These are phyloP conservation scores for Rhizoctonia solani DNA, from an alignment of 1,284 basidiomycete species.

Conservation along the genomic window DNA sequence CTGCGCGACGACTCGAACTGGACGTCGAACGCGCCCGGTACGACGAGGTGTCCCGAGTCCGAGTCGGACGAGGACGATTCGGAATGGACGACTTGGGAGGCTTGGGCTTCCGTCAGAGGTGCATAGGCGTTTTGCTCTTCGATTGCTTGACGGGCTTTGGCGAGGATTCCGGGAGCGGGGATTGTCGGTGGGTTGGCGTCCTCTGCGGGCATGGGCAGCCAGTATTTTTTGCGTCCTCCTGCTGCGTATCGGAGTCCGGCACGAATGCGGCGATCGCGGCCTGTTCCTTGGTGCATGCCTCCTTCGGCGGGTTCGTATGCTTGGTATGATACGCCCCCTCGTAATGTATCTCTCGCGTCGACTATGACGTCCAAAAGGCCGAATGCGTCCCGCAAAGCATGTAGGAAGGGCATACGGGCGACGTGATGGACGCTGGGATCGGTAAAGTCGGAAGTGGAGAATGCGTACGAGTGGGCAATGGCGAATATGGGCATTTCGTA, in stretches of 20 bases:
- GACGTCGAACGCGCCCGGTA: constrained; percentile 54
- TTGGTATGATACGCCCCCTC: constrained; percentile 91
- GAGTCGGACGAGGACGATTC: constrained; percentile 42
- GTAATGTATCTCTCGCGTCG: constrained; percentile 82
- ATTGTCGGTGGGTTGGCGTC: no score
- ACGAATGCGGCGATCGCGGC: constrained; percentile 78
- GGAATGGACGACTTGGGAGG: constrained; percentile 66
- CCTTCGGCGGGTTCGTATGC: constrained; percentile 96
- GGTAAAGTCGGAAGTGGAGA: constrained; percentile 83
- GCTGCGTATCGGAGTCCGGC: constrained; percentile 90
- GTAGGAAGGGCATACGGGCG: constrained; percentile 83
- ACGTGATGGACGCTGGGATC: constrained; percentile 68
- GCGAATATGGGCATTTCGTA: constrained; percentile 99
- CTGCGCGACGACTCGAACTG: constrained; percentile 38
- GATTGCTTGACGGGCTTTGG: constrained; percentile 42
- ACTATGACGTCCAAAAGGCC: constrained; percentile 86
- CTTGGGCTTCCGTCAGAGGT: constrained; percentile 72
- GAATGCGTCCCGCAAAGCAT: constrained; percentile 87
- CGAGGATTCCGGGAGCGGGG: constrained; percentile 47
- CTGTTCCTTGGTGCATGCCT: constrained; percentile 83
- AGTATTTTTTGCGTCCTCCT: constrained; percentile 88
- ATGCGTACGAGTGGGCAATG: constrained; percentile 88
- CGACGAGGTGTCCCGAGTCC: constrained; percentile 30
- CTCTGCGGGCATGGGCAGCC: constrained; percentile 73
- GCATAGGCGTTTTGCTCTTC: constrained; percentile 69